Conservation (phyloP, 768 basidiomycete species). For the Russula lepida region DNA sequence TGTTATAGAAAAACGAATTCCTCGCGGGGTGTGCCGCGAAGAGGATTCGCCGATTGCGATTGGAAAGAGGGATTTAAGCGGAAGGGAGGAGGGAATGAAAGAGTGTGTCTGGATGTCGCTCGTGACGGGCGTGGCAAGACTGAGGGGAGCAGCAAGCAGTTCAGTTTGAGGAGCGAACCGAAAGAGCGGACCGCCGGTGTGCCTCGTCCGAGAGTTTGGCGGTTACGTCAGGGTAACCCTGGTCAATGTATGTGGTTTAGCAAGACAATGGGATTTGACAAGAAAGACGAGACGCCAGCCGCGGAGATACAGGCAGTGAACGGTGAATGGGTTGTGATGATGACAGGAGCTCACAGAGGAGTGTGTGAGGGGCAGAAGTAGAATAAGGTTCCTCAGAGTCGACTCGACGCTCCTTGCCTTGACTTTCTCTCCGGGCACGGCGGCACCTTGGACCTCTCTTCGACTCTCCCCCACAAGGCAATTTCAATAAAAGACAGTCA, state of each 20-base stretch:
- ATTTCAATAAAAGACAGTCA: constrained; percentile 24
- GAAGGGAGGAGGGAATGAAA: not conserved
- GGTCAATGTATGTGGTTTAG: not conserved
- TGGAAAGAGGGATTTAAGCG: constrained; percentile 5
- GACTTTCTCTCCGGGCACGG: not conserved
- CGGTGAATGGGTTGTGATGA: not conserved
- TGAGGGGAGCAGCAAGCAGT: not conserved
- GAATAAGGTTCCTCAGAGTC: constrained; percentile 16
- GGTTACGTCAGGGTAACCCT: constrained; percentile 20
- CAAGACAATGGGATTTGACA: not conserved
- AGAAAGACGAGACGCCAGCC: not conserved
- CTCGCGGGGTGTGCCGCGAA: constrained; percentile 14
- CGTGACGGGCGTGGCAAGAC: not conserved
- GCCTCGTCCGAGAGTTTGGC: constrained; percentile 10
- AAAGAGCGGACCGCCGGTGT: not conserved
- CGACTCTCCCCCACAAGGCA: not conserved
- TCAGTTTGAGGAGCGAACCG: constrained; percentile 15
- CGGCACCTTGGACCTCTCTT: constrained; percentile 1
- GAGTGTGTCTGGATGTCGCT: not conserved
- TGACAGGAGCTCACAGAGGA: too few relatives aligned
- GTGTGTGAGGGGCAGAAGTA: too few relatives aligned
- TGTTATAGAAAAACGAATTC: constrained; percentile 8
- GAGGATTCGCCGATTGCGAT: constrained; percentile 3
- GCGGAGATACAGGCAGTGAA: constrained; percentile 4
- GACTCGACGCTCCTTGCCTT: not conserved